These are phyloP conservation scores for Wickerhamiella hasegawae DNA, from an alignment of 805 yeast species.

Conservation along the genomic window DNA sequence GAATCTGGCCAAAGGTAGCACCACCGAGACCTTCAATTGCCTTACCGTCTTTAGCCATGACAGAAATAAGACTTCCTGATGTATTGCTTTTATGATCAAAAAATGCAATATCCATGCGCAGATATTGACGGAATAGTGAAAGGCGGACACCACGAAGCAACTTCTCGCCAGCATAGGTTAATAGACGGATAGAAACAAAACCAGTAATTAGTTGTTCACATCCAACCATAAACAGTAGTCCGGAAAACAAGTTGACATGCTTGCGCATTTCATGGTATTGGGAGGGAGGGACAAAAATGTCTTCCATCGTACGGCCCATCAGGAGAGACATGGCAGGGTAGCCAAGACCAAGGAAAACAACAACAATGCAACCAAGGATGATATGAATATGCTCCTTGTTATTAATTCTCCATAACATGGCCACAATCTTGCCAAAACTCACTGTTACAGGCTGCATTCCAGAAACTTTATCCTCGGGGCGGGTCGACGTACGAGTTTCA, in stretches of 20 bases:
- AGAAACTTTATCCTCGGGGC: neutral
- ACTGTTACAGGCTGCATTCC: neutral
- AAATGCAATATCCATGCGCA: conserved; percentile 18
- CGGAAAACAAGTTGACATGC: conserved; percentile 8
- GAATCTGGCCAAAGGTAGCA: conserved; percentile 17
- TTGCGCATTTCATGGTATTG: conserved; percentile 9
- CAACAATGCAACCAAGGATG: conserved; percentile 8
- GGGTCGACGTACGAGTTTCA: neutral
- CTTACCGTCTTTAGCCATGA: conserved; percentile 18
- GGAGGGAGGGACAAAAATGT: conserved; percentile 9
- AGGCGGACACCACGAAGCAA: conserved; percentile 15
- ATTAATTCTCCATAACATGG: conserved; percentile 7
- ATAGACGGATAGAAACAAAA: conserved; percentile 6
- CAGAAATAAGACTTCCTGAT: conserved; percentile 15
- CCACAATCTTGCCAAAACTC: conserved; percentile 2
- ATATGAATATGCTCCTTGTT: conserved; percentile 9
- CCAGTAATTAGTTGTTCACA: neutral
- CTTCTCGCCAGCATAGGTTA: conserved; percentile 9
- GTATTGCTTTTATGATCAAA: conserved; percentile 17
- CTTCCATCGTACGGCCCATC: conserved; percentile 12
- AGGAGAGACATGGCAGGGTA: conserved; percentile 13
- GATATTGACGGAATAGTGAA: conserved; percentile 10
- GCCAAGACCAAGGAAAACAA: conserved; percentile 13
- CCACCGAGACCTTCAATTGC: conserved; percentile 17
- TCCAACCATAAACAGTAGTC: conserved; percentile 7